Percentiles rank a stretch among this genome's conserved stretches.
Evolutionary conservation across 768 basidiomycete genomes (phyloP).

Genomic region (Naematelia aurantialba): DNA sequence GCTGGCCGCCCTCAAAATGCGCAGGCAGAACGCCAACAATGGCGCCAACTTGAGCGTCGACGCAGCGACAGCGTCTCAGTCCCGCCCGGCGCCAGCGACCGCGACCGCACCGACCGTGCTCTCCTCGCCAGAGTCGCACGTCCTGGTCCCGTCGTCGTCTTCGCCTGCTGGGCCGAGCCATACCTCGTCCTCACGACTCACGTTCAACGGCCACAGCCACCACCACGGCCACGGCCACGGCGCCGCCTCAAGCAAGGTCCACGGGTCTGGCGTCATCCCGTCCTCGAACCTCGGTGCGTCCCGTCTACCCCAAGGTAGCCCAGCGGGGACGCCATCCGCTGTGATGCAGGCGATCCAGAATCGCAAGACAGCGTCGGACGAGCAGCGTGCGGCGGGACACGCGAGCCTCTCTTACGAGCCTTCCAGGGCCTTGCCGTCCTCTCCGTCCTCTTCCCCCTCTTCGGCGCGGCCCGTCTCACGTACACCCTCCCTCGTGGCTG

Average conservation of each 20-base stretch:
- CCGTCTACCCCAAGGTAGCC: background rate
- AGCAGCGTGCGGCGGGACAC: background rate
- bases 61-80: too few relatives aligned
- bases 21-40: background rate
- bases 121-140: background rate
- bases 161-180: background rate
- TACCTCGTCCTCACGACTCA: background rate
- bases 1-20: background rate
- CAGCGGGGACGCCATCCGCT: background rate
- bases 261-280: background rate
- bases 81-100: too few relatives aligned
- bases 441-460: background rate
- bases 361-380: background rate
- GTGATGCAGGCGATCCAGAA: background rate
- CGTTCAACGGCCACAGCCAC: background rate
- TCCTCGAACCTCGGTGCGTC: background rate
- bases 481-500: conserved; percentile 20
- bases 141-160: background rate
- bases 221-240: background rate
- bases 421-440: background rate
- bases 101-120: background rate
- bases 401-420: background rate
- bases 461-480: background rate
- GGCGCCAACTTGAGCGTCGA: too few relatives aligned
- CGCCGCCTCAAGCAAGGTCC: background rate